Conservation (phyloP, 2,329 filamentous ascomycete genomes). For the Septoria linicola region DNA sequence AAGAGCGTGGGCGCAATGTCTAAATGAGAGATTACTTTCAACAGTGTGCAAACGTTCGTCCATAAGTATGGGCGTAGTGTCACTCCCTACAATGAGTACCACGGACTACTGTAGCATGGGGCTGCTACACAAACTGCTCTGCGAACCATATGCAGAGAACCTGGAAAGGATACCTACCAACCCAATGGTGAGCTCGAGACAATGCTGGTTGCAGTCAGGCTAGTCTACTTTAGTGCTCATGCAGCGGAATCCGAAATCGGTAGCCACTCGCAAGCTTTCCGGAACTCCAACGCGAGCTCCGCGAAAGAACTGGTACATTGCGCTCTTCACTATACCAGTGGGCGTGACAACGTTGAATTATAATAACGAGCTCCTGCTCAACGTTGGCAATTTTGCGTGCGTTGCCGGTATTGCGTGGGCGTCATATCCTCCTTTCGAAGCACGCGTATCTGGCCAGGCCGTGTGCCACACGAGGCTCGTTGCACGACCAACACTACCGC, state of each 20-base stretch:
- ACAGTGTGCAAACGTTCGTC: conserved; percentile 11
- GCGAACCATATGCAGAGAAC: conserved; percentile 8
- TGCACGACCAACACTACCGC: too few relatives aligned
- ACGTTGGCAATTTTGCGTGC: conserved; percentile 9
- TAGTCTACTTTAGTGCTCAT: conserved; percentile 8
- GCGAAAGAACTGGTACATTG: conserved; percentile 7
- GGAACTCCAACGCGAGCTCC: conserved; percentile 4
- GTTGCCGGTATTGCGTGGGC: conserved; percentile 5
- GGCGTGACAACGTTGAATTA: conserved; percentile 1
- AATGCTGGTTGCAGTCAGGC: conserved; percentile 1
- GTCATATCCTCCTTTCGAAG: too few relatives aligned
- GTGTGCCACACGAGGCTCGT: too few relatives aligned
- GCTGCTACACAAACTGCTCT: conserved; percentile 4
- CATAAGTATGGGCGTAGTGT: conserved; percentile 9
- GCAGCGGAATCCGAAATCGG: neutral
- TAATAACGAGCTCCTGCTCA: conserved; percentile 2
- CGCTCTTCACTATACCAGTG: conserved; percentile 9
- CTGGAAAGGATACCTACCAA: neutral
- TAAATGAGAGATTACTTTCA: conserved; percentile 6
- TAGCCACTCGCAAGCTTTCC: conserved; percentile 4
- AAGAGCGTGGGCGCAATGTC: conserved; percentile 7
- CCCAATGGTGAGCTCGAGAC: neutral
- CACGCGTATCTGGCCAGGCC: too few relatives aligned
- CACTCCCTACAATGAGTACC: conserved; percentile 12
- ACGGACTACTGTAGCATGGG: conserved; percentile 1